Base-by-base conservation (phyloP, 345 rosid genomes). In the Rhizophora mangle region DNA sequence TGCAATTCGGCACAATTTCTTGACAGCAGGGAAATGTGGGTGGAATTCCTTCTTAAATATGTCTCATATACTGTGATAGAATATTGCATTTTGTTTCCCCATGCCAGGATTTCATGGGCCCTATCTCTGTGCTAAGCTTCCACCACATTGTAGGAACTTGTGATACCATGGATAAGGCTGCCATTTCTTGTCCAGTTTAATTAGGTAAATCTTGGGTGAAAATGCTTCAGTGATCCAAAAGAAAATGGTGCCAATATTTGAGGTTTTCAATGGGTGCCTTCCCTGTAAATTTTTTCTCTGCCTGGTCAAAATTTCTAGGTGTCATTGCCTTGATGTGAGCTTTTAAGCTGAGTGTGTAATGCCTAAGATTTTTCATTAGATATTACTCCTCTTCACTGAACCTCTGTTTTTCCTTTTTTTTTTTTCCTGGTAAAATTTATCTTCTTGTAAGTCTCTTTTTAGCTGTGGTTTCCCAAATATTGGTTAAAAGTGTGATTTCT, bases 391-490 rank as follows among this genome's bases (percentile, higher is more conserved):
- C 18, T 2, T 4, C 51, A 46, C 26, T 37, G 21, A 29, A 10
- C 49, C 36, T 18, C 65, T 43, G 18, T 5, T 55, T 18, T 58
- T 6, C 6, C 1, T 0, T 5, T 15, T 32, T 59, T n/a, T 68
- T 30, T 5, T 46, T 15, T 7, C 9, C 11, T 6, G 31, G 11
- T 59, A 11, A 27, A 3, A 29, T 2, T n/a, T 21, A 10, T 10
- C 20, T 46, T 36, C 51, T 47, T 4, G 13, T 46, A 22, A 43
- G 5, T 43, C 11, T 21, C 16, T n/a, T 13, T 7, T 22, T 54
- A 64, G n/a, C 2, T 57, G 9, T 64, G 66, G 54, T n/a, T 8
- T 21, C 51, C 60, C 55, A 62, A n/a, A 10, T 62, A 39, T 69
- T 21, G 62, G 6, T 74, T 9, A 53, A 53, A 2, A 24, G 43